A percentile compares a stretch with the other conserved stretches of the same genome.
Evolutionary conservation across 179 eudicot species (phyloP).

Genomic region (Nepenthes alata): DNA sequence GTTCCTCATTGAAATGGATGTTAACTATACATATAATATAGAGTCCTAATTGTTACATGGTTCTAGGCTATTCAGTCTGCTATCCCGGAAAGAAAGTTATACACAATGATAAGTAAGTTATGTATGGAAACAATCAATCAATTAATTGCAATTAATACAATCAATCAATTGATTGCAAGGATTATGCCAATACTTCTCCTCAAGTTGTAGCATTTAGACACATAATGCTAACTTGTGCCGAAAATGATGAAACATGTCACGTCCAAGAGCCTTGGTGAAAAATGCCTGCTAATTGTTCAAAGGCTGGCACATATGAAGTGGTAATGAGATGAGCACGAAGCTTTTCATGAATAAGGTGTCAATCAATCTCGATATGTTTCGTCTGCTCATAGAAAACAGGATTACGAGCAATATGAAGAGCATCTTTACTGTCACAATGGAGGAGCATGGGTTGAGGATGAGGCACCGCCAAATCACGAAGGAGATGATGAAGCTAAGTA

Average conservation of each 20-base stretch:
- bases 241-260: background rate
- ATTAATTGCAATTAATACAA: too few relatives aligned
- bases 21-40: too few relatives aligned
- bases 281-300: background rate
- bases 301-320: background rate
- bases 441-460: background rate
- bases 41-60: too few relatives aligned
- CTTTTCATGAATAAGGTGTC: background rate
- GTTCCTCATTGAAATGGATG: background rate
- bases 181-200: background rate
- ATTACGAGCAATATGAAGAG: background rate
- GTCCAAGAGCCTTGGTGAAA: background rate
- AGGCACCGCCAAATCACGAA: background rate
- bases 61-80: too few relatives aligned
- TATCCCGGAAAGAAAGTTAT: background rate
- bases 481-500: background rate
- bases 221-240: background rate
- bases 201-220: background rate
- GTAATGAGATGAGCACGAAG: background rate
- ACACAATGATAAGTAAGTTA: background rate
- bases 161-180: too few relatives aligned
- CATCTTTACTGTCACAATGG: background rate
- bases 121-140: too few relatives aligned
- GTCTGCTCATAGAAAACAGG: background rate
- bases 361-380: conserved; percentile 1